Evolutionary conservation across 225 moss, liverwort and hornwort genomes (phyloP), one percentile per base, ranked within the genome.

Genomic region (Antitrichia curtipendula): DNA sequence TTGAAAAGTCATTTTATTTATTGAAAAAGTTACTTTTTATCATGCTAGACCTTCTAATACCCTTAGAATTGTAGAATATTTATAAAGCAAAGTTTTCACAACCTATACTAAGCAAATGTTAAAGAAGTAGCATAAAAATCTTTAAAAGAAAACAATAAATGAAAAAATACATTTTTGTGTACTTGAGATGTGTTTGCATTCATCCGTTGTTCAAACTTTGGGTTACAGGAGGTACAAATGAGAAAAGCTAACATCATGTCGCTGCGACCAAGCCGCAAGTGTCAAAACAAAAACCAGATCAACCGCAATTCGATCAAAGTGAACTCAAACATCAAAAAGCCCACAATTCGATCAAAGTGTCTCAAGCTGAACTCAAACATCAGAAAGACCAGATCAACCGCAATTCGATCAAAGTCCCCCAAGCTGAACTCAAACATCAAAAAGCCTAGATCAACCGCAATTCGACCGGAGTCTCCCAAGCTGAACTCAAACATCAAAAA

Each of bases 21-120:
- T 0, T 71, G 6, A 71, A 43, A 43, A 43, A 16, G 6, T 71
- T 43, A 43, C 4, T n/a, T n/a, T 68, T 68, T 13, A 38, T 13
- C 1, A 24, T 2, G 2, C 1, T 4, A 23, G 1, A 69, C 9
- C 71, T 71, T 45, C 2, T 28, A 9, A 0, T 43, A 15, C 16
- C 8, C 28, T 71, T 28, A 16, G 16, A 28, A 45, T 16, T 43
- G 17, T 45, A 43, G 9, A 27, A 70, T 41, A 70, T 7, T 27
- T 70, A 1, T 17, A 45, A 71, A 43, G 2, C 6, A 43, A 71
- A 71, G 43, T 43, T 10, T 43, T 28, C 7, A 43, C 10, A 45
- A 10, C 28, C 45, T 28, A 27, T 28, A 28, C 72, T 27, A 16
- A 6, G 3, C 16, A 72, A 43, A 28, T 16, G 17, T 16, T 17